A percentile compares a stretch with the other conserved stretches of the same genome.
phyloP scores from a whole-genome alignment of 768 basidiomycete species.

The Lactarius sp. region DNA sequence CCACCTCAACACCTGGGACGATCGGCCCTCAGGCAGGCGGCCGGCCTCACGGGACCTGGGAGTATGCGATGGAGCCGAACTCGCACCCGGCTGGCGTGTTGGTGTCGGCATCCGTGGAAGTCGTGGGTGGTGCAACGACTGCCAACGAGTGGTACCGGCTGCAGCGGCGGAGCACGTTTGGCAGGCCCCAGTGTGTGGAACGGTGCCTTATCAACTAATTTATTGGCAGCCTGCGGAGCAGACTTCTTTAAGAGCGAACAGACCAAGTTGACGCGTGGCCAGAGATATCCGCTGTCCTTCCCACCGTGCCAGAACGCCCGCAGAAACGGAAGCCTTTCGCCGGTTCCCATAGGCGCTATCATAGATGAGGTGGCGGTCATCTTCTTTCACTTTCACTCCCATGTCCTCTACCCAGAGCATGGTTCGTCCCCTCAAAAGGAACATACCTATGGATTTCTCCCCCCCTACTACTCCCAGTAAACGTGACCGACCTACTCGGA shows the following conservation, averaged over 20 bases:
- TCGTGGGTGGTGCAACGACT: not conserved
- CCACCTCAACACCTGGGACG: constrained; percentile 22
- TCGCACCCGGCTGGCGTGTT: not conserved
- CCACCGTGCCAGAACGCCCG: too few relatives aligned
- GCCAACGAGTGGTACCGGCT: not conserved
- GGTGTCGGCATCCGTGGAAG: not conserved
- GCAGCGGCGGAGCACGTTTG: not conserved
- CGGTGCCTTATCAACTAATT: constrained; percentile 23
- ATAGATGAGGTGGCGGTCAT: too few relatives aligned
- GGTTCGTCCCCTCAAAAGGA: too few relatives aligned
- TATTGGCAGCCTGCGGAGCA: not conserved
- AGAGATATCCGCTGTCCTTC: constrained; percentile 36
- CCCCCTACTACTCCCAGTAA: too few relatives aligned
- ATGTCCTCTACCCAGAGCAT: too few relatives aligned
- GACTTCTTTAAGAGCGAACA: constrained; percentile 70
- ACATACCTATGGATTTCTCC: too few relatives aligned
- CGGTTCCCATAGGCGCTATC: too few relatives aligned
- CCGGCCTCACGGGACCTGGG: constrained; percentile 1
- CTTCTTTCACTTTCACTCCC: too few relatives aligned
- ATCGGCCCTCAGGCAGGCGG: not conserved
- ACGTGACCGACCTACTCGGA: too few relatives aligned
- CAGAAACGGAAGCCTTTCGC: too few relatives aligned
- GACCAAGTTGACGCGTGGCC: constrained; percentile 63
- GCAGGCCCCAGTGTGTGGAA: constrained; percentile 4
- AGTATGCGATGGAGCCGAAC: not conserved